Evolutionary conservation across 192 early-diverging fungal species (phyloP), one percentile per base, ranked within the genome.

Genomic region (Podila minutissima): DNA sequence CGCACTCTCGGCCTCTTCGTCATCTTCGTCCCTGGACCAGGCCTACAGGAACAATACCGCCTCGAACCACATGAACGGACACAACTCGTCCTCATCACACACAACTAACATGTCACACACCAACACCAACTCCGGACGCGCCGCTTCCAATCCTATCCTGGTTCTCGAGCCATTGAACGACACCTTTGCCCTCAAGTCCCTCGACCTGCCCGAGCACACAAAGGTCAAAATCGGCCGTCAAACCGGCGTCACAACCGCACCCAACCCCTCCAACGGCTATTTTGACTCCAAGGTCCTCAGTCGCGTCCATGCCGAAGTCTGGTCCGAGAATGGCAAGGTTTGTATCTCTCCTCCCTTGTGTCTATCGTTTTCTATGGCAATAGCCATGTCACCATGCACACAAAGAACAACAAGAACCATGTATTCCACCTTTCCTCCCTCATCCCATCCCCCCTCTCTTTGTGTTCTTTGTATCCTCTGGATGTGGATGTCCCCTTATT

Each of bases 241-340:
- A 65, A 88, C 93, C 0, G 88, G 72, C 46, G 75, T 87, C 49
- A 92, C 92, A 51, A 88, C 89, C 13, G 66, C 73, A 0, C 93
- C 94, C 13, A 85, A 87, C 33, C 74, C 89, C 6, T 72, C 65
- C 31, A 96, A 96, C 78, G 94, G 94, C 0, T 91, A 91, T 59
- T 96, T 95, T 86, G 94, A 96, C 73, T 90, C 92, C 53, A 96
- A 95, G 75, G 94, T 96, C 9, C 77, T 96, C 24, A 91, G 89
- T 35, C 83, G 94, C 29, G 84, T 83, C 31, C 94, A 96, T 74
- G 94, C 94, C 28, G 92, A 94, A 58, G 77, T 96, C 17, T 93
- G 88, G 89, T 77, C 74, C 67, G 88, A 91, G 8, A 69, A 83
- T n/a, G 86, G 86, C 26, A 89, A 89, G 77, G 92, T 94, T 71